A percentile compares a stretch with the other conserved stretches of the same genome.
phyloP scores from a whole-genome alignment of 345 rosid genomes.

The Aethionema arabicum region DNA sequence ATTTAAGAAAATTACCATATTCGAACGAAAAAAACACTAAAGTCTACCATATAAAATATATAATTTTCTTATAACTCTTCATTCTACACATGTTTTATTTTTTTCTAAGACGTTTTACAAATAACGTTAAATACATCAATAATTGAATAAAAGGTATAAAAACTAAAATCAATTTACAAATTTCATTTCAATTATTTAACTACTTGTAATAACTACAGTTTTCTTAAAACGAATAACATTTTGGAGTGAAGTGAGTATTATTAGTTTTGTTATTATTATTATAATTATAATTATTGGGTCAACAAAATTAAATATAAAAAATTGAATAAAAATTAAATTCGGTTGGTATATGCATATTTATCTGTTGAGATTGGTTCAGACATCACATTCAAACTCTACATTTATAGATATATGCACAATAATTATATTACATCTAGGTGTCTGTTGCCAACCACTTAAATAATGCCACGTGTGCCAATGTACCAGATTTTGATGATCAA shows the following conservation, averaged over 20 bases:
- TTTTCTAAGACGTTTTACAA: no score
- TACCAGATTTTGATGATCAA: conserved; percentile 26
- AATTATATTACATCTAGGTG: conserved; percentile 12
- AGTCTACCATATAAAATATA: no score
- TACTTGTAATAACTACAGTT: no score
- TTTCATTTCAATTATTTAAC: no score
- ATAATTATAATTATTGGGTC: background rate
- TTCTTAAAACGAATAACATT: background rate
- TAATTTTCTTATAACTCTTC: no score
- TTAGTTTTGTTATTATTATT: background rate
- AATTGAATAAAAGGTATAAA: no score
- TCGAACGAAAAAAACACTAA: no score
- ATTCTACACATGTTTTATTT: no score
- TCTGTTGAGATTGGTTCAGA: conserved; percentile 32
- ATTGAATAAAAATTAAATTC: conserved; percentile 20
- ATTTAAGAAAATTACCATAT: no score
- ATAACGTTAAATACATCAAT: no score
- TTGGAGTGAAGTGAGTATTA: background rate
- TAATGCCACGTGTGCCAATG: conserved; percentile 29
- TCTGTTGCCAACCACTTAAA: conserved; percentile 17
- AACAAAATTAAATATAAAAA: conserved; percentile 12
- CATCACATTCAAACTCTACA: conserved; percentile 38
- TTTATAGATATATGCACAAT: conserved; percentile 19
- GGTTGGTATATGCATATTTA: conserved; percentile 34
- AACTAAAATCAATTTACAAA: no score